These are phyloP conservation scores for Asterochloris sp. DNA, from an alignment of 139 green algal genomes.

Conservation along the genomic window DNA sequence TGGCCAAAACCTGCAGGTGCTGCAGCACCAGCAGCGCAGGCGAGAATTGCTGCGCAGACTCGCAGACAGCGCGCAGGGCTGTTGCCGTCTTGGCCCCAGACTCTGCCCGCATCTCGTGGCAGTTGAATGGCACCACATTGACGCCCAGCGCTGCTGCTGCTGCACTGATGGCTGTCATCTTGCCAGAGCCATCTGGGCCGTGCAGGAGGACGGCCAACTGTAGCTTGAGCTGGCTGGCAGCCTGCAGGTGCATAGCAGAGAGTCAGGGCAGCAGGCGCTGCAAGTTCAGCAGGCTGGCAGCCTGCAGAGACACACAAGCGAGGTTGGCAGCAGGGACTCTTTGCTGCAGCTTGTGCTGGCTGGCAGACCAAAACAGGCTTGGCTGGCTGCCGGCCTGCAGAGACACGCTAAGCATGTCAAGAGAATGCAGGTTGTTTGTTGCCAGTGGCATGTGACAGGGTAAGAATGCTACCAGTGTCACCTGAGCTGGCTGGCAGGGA, in stretches of 20 bases:
- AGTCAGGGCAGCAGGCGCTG: background rate
- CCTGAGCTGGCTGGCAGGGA: background rate
- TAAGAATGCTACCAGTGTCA: background rate
- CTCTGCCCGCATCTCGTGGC: slow-evolving; percentile 46
- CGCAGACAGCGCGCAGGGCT: slow-evolving; percentile 45
- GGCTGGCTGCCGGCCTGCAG: background rate
- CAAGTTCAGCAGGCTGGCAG: background rate
- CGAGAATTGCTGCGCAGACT: slow-evolving; percentile 42
- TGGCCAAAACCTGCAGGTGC: slow-evolving; percentile 38
- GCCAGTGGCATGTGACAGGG: background rate
- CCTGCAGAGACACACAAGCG: background rate
- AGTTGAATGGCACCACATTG: slow-evolving; percentile 57
- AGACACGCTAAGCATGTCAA: background rate
- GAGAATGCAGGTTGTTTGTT: background rate
- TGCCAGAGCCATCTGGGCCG: slow-evolving; percentile 57
- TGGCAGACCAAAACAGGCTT: background rate
- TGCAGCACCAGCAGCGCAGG: slow-evolving; percentile 59
- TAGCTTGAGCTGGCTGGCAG: slow-evolving; percentile 16
- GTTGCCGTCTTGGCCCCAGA: slow-evolving; percentile 46
- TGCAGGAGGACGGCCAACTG: slow-evolving; percentile 54
- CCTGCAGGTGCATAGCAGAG: slow-evolving; percentile 4
- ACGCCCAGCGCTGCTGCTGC: slow-evolving; percentile 69
- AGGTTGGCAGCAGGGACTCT: background rate
- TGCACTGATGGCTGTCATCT: slow-evolving; percentile 44
- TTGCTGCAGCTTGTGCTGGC: background rate